Percentiles rank a stretch among this genome's conserved stretches.
Conservation (phyloP, 1,139 yeast species). For the Kodamaea fungicola region DNA sequence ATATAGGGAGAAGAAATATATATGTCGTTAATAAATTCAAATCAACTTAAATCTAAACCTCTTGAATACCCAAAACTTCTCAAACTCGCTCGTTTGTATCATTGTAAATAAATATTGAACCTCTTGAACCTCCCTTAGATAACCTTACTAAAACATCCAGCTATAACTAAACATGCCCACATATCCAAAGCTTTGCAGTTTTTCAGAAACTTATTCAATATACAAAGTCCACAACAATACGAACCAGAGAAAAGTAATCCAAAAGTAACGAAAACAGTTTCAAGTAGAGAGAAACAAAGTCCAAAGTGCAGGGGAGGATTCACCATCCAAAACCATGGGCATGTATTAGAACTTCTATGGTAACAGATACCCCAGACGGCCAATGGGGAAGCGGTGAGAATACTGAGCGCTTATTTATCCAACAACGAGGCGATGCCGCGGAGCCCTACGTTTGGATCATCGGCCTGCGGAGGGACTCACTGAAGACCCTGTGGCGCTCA, state of each 20-base stretch:
- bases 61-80: too few relatives aligned
- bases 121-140: slow-evolving; percentile 1
- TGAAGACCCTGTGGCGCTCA: slow-evolving; percentile 12
- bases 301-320: slow-evolving; percentile 56
- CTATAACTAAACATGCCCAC: slow-evolving; percentile 4
- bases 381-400: slow-evolving; percentile 43
- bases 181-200: slow-evolving; percentile 35
- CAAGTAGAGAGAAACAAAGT: slow-evolving; percentile 46
- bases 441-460: slow-evolving; percentile 46
- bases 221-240: slow-evolving; percentile 35
- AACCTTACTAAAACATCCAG: slow-evolving; percentile 3
- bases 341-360: slow-evolving; percentile 51
- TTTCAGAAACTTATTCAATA: slow-evolving; percentile 25
- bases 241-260: slow-evolving; percentile 22
- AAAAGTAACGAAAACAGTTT: slow-evolving; percentile 22
- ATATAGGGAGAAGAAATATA: too few relatives aligned
- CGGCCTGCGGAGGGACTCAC: slow-evolving; percentile 7
- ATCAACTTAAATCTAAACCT: too few relatives aligned
- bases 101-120: slow-evolving; percentile 3
- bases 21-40: too few relatives aligned
- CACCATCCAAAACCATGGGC: slow-evolving; percentile 60
- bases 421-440: slow-evolving; percentile 55
- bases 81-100: too few relatives aligned
- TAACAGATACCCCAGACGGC: slow-evolving; percentile 57
- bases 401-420: slow-evolving; percentile 44